A percentile compares a stretch with the other conserved stretches of the same genome.
phyloP scores from a whole-genome alignment of 2,329 filamentous ascomycete species.

The Aspergillus hortae region DNA sequence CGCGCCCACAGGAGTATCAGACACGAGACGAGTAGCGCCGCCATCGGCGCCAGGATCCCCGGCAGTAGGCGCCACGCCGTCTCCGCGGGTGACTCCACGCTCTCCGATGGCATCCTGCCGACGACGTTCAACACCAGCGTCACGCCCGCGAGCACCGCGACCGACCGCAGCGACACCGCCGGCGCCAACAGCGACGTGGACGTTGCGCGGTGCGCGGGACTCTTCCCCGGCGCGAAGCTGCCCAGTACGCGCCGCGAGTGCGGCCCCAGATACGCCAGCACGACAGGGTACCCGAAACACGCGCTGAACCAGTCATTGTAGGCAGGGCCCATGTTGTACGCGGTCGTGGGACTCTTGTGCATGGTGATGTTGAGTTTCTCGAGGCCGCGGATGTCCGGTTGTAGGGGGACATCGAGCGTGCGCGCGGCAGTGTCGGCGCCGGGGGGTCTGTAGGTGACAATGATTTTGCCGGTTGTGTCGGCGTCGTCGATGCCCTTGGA shows the following conservation, averaged over 20 bases:
- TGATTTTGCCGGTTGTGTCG: slow-evolving; percentile 29
- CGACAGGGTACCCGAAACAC: slow-evolving; percentile 60
- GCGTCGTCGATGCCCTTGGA: not conserved
- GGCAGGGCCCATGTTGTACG: slow-evolving; percentile 59
- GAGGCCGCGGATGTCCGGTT: slow-evolving; percentile 49
- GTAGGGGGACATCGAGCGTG: slow-evolving; percentile 55
- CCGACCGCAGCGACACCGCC: not conserved
- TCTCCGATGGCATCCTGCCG: not conserved
- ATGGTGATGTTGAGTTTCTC: slow-evolving; percentile 54
- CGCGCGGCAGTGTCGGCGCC: slow-evolving; percentile 5
- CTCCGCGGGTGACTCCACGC: not conserved
- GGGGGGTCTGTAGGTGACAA: slow-evolving; percentile 39
- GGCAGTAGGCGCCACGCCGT: not conserved
- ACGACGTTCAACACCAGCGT: slow-evolving; percentile 9
- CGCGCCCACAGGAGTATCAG: not conserved
- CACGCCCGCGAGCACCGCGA: slow-evolving; percentile 2
- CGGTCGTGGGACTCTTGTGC: slow-evolving; percentile 56
- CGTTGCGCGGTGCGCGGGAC: slow-evolving; percentile 15
- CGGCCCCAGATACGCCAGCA: slow-evolving; percentile 63
- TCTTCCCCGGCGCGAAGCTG: slow-evolving; percentile 48
- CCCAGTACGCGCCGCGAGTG: slow-evolving; percentile 61
- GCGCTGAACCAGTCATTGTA: slow-evolving; percentile 66
- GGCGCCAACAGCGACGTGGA: not conserved
- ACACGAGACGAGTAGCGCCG: slow-evolving; percentile 6
- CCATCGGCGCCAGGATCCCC: slow-evolving; percentile 3